Base-by-base conservation (phyloP, 192 early-diverging fungal genomes). In the Backusella morwellensis region DNA sequence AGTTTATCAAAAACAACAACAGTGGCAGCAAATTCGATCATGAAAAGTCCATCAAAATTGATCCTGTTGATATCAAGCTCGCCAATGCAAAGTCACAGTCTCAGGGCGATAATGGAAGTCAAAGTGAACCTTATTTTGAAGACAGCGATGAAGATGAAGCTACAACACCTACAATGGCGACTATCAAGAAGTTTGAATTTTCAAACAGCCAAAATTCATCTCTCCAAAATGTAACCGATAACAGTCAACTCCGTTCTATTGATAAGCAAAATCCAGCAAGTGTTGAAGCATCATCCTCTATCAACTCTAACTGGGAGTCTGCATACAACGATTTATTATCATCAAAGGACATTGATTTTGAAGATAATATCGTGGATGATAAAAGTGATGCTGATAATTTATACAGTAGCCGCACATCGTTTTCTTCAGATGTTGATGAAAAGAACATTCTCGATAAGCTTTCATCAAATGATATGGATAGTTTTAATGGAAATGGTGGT, bases 61-160 rank as follows among this genome's bases (percentile, higher is more conserved):
- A 63, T 63, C 56, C 56, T 29, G 9, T 63, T 29, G 26, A 63
- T 63, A 29, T 63, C 29, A 29, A 63, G 23, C 23, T 63, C 21
- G 56, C 56, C 9, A 63, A 63, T 11, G 26, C 9, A 29, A 63
- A 63, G 3, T 4, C 23, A 29, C 56, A 63, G 26, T 29, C 26
- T 63, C 26, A 26, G 7, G 56, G 9, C 21, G 23, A 11, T 14
- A 29, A 14, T 14, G 11, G 11, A 63, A 8, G 9, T 15, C 23
- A 23, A 63, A 11, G 9, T 4, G 56, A 63, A 14, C 4, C 12
- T 11, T 63, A 63, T 63, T 63, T 63, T 63, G 70, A 72, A 50
- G 70, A 72, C 11, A 47, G 41, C 15, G 70, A 72, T 6, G 70
- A 71, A 41, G 70, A 72, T 32, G 70, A 72, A 50, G 70, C 70